Percentiles rank a stretch among this genome's conserved stretches.
phyloP scores from a whole-genome alignment of 148 eudicot species.

The Fallopia convolvulus region DNA sequence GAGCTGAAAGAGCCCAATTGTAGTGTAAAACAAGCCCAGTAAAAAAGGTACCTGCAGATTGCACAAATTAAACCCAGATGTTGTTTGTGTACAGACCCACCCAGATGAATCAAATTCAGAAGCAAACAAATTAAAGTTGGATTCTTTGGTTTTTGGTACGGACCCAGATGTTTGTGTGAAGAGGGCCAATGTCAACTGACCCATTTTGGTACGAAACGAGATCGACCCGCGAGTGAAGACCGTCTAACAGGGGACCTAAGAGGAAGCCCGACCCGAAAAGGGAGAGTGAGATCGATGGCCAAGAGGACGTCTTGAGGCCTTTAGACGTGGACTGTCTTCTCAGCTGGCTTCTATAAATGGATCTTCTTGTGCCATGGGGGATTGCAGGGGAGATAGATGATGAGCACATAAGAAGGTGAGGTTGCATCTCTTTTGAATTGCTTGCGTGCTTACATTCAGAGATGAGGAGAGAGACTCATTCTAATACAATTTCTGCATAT shows the following conservation, averaged over 20 bases:
- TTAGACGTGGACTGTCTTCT: slow-evolving; percentile 19
- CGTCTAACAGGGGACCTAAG: slow-evolving; percentile 66
- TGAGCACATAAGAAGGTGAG: not conserved
- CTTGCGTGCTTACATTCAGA: not conserved
- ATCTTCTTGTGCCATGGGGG: not conserved
- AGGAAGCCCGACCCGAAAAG: slow-evolving; percentile 65
- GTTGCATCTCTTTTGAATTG: slow-evolving; percentile 4
- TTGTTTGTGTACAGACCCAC: too few species aligned
- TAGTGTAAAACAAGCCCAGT: slow-evolving; percentile 65
- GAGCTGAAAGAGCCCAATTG: slow-evolving; percentile 63
- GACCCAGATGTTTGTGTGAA: slow-evolving; percentile 81
- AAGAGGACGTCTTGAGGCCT: slow-evolving; percentile 10
- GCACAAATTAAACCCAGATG: too few species aligned
- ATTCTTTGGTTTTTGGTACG: not conserved
- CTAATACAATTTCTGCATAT: not conserved
- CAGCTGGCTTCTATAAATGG: slow-evolving; percentile 22
- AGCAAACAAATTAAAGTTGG: too few species aligned
- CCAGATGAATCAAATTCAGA: too few species aligned
- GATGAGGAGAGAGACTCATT: not conserved
- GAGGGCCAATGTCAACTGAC: slow-evolving; percentile 70
- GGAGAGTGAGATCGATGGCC: slow-evolving; percentile 38
- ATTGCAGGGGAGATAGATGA: slow-evolving; percentile 2
- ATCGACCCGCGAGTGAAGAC: slow-evolving; percentile 69
- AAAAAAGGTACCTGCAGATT: slow-evolving; percentile 58
- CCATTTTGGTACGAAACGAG: slow-evolving; percentile 64